A percentile compares a stretch with the other conserved stretches of the same genome.
Evolutionary conservation across 495 filamentous ascomycete species (phyloP).

Genomic region (Tirmania nivea): DNA sequence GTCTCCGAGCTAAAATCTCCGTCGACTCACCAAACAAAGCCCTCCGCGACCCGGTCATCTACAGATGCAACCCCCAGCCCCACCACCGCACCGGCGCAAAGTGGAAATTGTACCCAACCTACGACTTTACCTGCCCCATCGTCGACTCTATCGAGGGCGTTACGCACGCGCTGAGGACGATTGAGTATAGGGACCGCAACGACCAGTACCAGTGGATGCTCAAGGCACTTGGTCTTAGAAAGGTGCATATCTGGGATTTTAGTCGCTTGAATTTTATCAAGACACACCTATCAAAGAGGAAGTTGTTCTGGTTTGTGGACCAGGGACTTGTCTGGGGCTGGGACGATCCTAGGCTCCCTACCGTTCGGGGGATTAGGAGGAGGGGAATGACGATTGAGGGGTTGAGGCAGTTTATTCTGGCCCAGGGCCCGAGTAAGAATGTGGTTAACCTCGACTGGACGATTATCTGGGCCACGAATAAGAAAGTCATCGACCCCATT

Average conservation of each 20-base stretch:
- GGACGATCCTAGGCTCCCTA: constrained; percentile 91
- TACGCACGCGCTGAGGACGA: constrained; percentile 84
- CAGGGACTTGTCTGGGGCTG: constrained; percentile 71
- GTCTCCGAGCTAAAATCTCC: constrained; percentile 75
- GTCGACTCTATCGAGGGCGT: constrained; percentile 81
- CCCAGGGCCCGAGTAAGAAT: constrained; percentile 75
- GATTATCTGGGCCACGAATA: constrained; percentile 82
- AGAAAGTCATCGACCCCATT: constrained; percentile 83
- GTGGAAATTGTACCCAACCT: constrained; percentile 94
- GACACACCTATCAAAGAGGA: constrained; percentile 80
- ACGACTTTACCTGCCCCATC: constrained; percentile 83
- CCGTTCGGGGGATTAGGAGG: constrained; percentile 66
- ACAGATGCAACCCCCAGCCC: constrained; percentile 57
- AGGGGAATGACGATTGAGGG: constrained; percentile 83
- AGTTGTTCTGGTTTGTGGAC: constrained; percentile 84
- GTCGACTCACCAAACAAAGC: constrained; percentile 66
- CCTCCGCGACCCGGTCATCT: constrained; percentile 83
- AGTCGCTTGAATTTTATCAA: constrained; percentile 88
- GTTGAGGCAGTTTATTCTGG: constrained; percentile 76
- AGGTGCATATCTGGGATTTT: constrained; percentile 95
- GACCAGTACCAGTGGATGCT: constrained; percentile 95
- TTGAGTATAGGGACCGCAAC: constrained; percentile 94
- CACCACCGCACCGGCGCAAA: constrained; percentile 77
- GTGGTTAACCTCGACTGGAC: constrained; percentile 83
- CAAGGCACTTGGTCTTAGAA: constrained; percentile 59